Conservation (phyloP, 192 early-diverging fungal species). For the Lunasporangiospora selenospora region DNA sequence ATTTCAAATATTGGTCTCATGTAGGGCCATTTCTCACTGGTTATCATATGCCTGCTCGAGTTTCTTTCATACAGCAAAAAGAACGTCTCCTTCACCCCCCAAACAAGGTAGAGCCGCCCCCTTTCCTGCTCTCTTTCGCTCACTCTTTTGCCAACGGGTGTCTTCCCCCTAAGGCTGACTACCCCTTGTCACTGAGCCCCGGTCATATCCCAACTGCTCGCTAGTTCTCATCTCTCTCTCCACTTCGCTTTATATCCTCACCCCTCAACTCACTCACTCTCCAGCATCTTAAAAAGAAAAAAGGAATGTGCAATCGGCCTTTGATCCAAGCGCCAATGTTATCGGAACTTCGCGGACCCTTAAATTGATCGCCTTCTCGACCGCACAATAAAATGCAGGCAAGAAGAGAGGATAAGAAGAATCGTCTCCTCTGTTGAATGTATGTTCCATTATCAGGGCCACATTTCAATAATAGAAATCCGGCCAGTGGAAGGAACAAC, state of each 20-base stretch:
- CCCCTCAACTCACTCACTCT: not conserved
- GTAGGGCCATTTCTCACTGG: too few relatives aligned
- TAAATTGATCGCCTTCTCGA: constrained; percentile 18
- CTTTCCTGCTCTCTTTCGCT: not conserved
- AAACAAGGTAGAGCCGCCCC: too few relatives aligned
- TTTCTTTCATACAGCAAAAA: too few relatives aligned
- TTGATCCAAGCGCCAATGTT: constrained; percentile 16
- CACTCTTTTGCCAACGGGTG: not conserved
- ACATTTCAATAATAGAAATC: constrained; percentile 9
- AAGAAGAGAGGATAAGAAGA: too few relatives aligned
- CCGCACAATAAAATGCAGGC: too few relatives aligned
- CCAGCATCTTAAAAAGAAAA: not conserved
- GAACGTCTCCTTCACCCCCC: too few relatives aligned
- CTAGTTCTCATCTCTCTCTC: not conserved
- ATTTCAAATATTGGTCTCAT: too few relatives aligned
- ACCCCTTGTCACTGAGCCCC: not conserved
- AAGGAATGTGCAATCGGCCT: constrained; percentile 22
- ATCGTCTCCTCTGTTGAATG: too few relatives aligned
- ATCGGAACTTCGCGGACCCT: too few relatives aligned
- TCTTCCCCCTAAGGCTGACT: not conserved
- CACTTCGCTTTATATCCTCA: not conserved
- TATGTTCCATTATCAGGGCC: constrained; percentile 14
- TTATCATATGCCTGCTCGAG: too few relatives aligned
- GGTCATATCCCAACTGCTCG: not conserved
- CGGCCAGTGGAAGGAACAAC: constrained; percentile 17